These are phyloP conservation scores for Fomes fomentarius DNA, from an alignment of 1,284 basidiomycete species.

Conservation along the genomic window DNA sequence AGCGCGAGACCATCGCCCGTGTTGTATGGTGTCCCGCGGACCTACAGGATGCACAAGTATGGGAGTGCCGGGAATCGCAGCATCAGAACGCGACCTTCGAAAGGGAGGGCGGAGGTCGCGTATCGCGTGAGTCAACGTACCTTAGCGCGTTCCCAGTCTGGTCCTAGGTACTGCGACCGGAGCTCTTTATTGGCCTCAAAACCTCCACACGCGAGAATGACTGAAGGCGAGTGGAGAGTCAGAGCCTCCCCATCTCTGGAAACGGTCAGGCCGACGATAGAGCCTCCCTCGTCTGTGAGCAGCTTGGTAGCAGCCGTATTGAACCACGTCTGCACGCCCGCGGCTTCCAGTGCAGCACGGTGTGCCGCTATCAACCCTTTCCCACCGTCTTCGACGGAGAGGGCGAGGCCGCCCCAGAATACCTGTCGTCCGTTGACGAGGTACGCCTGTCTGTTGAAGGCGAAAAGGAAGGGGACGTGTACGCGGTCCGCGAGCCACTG, in stretches of 20 bases:
- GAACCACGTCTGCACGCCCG: slow-evolving; percentile 60
- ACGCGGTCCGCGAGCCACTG: slow-evolving; percentile 57
- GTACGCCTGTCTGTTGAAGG: slow-evolving; percentile 71
- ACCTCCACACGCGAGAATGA: slow-evolving; percentile 67
- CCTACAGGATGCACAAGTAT: too few species aligned
- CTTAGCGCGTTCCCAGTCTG: slow-evolving; percentile 57
- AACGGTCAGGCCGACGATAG: slow-evolving; percentile 50
- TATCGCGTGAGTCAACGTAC: slow-evolving; percentile 37
- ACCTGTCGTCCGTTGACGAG: slow-evolving; percentile 60
- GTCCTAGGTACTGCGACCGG: slow-evolving; percentile 55
- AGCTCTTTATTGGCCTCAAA: slow-evolving; percentile 60
- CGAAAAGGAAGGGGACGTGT: slow-evolving; percentile 57
- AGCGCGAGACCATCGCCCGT: slow-evolving; percentile 63
- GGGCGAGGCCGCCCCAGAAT: slow-evolving; percentile 71
- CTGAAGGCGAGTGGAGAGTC: slow-evolving; percentile 42
- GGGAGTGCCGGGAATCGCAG: too few species aligned
- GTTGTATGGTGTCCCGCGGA: slow-evolving; percentile 72
- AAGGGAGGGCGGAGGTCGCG: too few species aligned
- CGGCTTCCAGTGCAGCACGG: slow-evolving; percentile 48
- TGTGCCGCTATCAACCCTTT: slow-evolving; percentile 69
- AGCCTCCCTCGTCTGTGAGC: slow-evolving; percentile 36
- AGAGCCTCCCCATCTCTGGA: slow-evolving; percentile 40
- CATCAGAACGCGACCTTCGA: too few species aligned
- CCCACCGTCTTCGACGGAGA: slow-evolving; percentile 62
- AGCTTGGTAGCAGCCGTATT: slow-evolving; percentile 51